Evolutionary conservation across 441 rosid species (phyloP).

Genomic region (Gossypium laxum): DNA sequence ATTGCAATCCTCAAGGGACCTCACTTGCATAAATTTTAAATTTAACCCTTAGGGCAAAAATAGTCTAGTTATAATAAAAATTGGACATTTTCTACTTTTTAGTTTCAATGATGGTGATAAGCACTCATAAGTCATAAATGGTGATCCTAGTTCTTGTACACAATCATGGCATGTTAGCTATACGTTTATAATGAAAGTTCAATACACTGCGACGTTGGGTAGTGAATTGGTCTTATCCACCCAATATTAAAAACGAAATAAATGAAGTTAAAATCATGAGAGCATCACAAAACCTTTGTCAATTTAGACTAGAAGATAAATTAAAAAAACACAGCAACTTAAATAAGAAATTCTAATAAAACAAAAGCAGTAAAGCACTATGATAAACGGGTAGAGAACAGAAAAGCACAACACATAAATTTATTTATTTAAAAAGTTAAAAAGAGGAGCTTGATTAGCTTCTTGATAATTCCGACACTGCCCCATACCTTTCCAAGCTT

Average conservation of each 20-base stretch:
- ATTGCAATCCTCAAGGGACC: not conserved
- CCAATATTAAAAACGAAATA: not conserved
- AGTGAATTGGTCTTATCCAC: not conserved
- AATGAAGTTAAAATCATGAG: not conserved
- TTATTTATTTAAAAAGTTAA: not conserved
- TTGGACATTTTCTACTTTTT: not conserved
- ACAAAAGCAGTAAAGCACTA: not conserved
- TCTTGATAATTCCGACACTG: not conserved
- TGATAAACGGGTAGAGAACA: not conserved
- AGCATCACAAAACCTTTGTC: not conserved
- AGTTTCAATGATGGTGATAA: not conserved
- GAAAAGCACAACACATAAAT: not conserved
- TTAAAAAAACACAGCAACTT: not conserved
- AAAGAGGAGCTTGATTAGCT: not conserved
- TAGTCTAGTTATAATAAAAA: not conserved
- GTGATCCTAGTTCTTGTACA: not conserved
- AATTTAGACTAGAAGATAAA: not conserved
- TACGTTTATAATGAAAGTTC: not conserved
- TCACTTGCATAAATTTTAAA: not conserved
- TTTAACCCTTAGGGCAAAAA: not conserved
- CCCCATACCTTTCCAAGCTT: constrained; percentile 54
- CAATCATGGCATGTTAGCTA: not conserved
- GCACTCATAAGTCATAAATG: not conserved
- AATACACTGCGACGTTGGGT: not conserved
- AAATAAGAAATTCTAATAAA: no score